Base-by-base conservation (phyloP, 768 basidiomycete species). In the Antrodiella citrinella region DNA sequence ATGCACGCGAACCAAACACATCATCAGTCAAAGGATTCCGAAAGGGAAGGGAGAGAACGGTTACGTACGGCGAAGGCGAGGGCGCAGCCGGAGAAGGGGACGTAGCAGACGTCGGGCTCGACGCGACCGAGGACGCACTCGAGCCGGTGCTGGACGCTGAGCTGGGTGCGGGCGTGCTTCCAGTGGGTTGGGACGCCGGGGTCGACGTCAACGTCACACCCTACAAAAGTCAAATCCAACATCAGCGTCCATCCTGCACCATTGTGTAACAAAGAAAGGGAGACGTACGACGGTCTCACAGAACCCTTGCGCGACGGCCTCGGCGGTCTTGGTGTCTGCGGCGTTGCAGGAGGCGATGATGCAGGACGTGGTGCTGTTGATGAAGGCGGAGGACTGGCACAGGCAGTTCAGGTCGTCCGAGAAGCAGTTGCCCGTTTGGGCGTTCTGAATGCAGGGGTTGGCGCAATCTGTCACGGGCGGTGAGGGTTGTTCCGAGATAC, bases 371-470 rank as follows among this genome's bases (percentile, higher is more conserved):
- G 63, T 59, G 24, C 48, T 49, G 51, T 43, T 43, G 59, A 66
- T 52, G 53, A 64, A 67, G 40, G 43, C 44, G 22, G 49, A 12
- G 57, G 51, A 55, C 18, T 59, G 57, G 63, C 68, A 69, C 12
- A 67, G 54, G 55, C 87, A 90, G 22, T 56, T 54, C 59, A 75
- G 67, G 66, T 87, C 79, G n/a, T 63, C 64, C 3, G 62, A 7
- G 12, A 48, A 12, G 68, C 86, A 89, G 51, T 54, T 57, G 40
- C 67, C 76, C 18, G 68, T 54, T 56, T 74, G 60, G 5, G 78
- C 72, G 50, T 53, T 62, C 4, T 63, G 45, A 5, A 84, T 56
- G 65, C 86, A 88, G 15, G 62, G 0, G 0, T 13, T 15, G 2
- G 80, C 74, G 59, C 85, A 87, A 48, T 39, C 84, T 86, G 54